Evolutionary conservation across 2,329 filamentous ascomycete species (phyloP), one percentile per base, ranked within the genome.

Genomic region (Clarireedia hainanense): DNA sequence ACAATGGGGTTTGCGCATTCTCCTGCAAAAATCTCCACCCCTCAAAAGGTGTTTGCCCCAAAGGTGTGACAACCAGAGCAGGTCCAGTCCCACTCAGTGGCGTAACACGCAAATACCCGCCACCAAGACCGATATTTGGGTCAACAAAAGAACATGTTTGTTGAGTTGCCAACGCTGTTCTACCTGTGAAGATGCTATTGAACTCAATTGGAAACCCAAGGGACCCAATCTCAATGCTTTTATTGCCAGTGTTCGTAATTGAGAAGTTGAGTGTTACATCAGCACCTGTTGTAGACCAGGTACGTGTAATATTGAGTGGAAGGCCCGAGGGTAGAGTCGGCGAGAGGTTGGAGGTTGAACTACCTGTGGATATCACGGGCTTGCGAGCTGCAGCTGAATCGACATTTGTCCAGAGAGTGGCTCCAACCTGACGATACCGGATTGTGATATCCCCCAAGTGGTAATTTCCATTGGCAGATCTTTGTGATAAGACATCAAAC

Each of bases 171-270:
- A 69, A 68, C 0, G 79, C 73, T 1, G 69, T 66, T 7, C 79
- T 74, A 46, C 72, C 71, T 12, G 75, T 80, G 63, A 84, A 84
- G 61, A 84, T 82, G 65, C 77, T 84, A 69, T 84, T 84, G 70
- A 83, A 81, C 64, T 81, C 79, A 20, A 79, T 74, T 0, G 80
- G 80, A 50, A 84, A 76, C 0, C 80, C 81, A 1, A 84, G 70
- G 48, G 76, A 76, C 1, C 81, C 81, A 5, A 84, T 67, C 57
- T 84, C 80, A 2, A 84, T 55, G 0, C 69, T 57, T 0, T 64
- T 59, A 0, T 62, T 60, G 0, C 66, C 75, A 0, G 66, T 67
- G 57, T 82, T 83, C 9, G 69, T 70, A 20, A 83, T 60, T 2
- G 74, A 80, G 64, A 83, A 77, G 15, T 71, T 71, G 3, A 84